phyloP scores from a whole-genome alignment of 768 basidiomycete species.

The Amanita polypyramis region DNA sequence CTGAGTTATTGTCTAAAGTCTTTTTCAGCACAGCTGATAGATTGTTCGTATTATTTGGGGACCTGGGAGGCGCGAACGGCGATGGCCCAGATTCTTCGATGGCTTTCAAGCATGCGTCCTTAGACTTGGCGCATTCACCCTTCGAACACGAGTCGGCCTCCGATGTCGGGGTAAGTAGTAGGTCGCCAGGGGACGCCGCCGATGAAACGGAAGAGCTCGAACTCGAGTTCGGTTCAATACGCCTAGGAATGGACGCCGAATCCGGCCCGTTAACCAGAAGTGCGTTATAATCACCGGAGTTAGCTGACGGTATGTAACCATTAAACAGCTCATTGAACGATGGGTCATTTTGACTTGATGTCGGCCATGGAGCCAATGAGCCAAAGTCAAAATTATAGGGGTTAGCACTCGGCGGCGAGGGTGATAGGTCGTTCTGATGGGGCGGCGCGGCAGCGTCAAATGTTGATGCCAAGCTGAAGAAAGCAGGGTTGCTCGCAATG shows the following conservation, averaged over 20 bases:
- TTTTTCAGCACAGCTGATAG: constrained; percentile 20
- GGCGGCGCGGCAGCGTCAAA: constrained; percentile 34
- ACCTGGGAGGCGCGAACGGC: constrained; percentile 35
- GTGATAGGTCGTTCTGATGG: not conserved
- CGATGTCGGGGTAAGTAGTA: constrained; percentile 4
- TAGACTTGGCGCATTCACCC: constrained; percentile 43
- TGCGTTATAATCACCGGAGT: not conserved
- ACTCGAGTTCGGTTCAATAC: constrained; percentile 13
- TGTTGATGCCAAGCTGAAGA: constrained; percentile 67
- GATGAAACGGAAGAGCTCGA: constrained; percentile 27
- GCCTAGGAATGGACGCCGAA: constrained; percentile 5
- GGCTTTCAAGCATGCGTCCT: constrained; percentile 32
- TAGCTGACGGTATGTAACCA: constrained; percentile 7
- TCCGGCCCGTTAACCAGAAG: not conserved
- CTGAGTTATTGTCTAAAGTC: constrained; percentile 31
- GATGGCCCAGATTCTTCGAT: constrained; percentile 52
- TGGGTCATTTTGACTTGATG: constrained; percentile 20
- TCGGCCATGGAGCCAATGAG: constrained; percentile 33
- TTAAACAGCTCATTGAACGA: constrained; percentile 37
- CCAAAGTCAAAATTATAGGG: constrained; percentile 38
- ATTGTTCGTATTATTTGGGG: constrained; percentile 15
- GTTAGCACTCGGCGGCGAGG: constrained; percentile 13
- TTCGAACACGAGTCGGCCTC: constrained; percentile 10
- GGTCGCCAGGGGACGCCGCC: constrained; percentile 23
- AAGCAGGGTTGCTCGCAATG: constrained; percentile 75